phyloP scores from a whole-genome alignment of 768 basidiomycete genomes.

The Russula griseocarnosa region DNA sequence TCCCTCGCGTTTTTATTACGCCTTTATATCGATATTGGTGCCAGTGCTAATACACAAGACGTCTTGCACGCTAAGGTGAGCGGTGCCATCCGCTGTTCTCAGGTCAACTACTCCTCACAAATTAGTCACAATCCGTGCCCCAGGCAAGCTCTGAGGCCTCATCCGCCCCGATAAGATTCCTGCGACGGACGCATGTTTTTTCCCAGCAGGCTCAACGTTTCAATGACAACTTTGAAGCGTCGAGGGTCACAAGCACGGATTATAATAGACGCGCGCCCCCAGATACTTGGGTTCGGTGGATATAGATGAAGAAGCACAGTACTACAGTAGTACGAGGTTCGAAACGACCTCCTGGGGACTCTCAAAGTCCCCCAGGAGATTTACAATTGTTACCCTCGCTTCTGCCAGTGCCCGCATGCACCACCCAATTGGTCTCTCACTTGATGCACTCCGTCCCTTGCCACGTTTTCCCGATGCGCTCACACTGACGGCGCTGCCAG shows the following conservation, averaged over 20 bases:
- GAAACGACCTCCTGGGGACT: too few species aligned
- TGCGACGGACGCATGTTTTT: conserved; percentile 77
- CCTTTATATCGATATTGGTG: too few species aligned
- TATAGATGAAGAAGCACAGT: too few species aligned
- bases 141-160: conserved; percentile 80
- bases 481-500: conserved; percentile 70
- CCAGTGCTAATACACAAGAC: conserved; percentile 38
- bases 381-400: conserved; percentile 33
- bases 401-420: conserved; percentile 52
- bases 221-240: too few species aligned
- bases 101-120: conserved; percentile 44
- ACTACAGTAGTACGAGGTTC: too few species aligned
- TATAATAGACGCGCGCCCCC: conserved; percentile 29
- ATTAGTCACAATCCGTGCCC: conserved; percentile 74
- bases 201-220: conserved; percentile 15
- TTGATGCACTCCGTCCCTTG: conserved; percentile 49
- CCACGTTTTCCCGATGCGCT: conserved; percentile 52
- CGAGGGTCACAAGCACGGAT: too few species aligned
- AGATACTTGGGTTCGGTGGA: too few species aligned
- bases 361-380: too few species aligned
- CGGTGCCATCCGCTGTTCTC: conserved; percentile 57
- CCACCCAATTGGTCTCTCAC: too few species aligned
- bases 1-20: too few species aligned
- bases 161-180: conserved; percentile 85
- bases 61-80: conserved; percentile 60